phyloP scores from a whole-genome alignment of 768 basidiomycete genomes.

The Dioszegia crocea region DNA sequence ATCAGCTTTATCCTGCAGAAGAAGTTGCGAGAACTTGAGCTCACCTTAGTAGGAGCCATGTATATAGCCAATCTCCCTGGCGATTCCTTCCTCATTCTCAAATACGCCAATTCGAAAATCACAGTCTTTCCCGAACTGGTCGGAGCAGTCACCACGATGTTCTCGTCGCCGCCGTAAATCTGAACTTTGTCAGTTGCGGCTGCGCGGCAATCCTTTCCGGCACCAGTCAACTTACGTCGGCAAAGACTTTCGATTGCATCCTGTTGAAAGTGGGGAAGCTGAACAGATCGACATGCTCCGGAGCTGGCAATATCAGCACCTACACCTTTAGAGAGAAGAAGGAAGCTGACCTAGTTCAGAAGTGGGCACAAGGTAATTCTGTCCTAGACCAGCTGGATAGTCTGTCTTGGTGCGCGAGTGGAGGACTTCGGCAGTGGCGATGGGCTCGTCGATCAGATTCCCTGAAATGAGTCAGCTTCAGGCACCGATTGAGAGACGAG shows the following conservation, averaged over 20 bases:
- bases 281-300: conserved; percentile 54
- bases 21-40: not conserved
- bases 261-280: conserved; percentile 89
- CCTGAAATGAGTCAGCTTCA: not conserved
- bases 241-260: conserved; percentile 78
- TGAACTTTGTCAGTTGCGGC: not conserved
- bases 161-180: conserved; percentile 1
- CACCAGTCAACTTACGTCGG: conserved; percentile 56
- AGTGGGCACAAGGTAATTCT: conserved; percentile 45
- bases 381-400: not conserved
- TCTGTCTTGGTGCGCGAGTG: conserved; percentile 8
- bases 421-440: conserved; percentile 17
- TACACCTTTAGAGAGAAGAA: not conserved
- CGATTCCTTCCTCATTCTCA: conserved; percentile 56
- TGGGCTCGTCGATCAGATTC: conserved; percentile 11
- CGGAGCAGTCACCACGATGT: conserved; percentile 57
- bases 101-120: conserved; percentile 84
- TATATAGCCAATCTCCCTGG: conserved; percentile 57
- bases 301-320: conserved; percentile 63
- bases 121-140: conserved; percentile 96
- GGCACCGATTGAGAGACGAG: not conserved
- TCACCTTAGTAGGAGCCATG: conserved; percentile 85
- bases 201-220: not conserved
- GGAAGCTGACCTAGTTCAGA: conserved; percentile 46
- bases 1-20: not conserved